Evolutionary conservation across 345 rosid species (phyloP).

Genomic region (Linum lewisii): DNA sequence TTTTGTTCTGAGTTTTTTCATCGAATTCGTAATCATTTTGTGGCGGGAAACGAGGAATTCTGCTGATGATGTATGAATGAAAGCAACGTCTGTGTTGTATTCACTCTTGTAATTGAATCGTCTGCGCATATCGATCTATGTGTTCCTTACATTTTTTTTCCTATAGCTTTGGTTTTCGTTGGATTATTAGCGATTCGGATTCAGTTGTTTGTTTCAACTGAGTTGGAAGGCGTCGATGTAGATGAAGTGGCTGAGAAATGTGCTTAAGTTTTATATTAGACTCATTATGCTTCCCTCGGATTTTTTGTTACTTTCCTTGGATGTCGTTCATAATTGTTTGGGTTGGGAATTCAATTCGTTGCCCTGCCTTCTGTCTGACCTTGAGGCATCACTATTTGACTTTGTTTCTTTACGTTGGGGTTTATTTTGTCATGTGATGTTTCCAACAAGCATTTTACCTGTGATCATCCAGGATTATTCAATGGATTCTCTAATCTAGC

Average conservation of each 20-base stretch:
- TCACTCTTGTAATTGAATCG: not conserved
- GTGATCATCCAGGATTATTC: conserved; percentile 9
- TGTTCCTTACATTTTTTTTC: not conserved
- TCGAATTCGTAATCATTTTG: not conserved
- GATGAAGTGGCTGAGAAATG: not conserved
- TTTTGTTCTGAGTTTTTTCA: not conserved
- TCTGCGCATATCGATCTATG: not conserved
- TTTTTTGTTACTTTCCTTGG: not conserved
- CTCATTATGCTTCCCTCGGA: not conserved
- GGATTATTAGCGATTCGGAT: not conserved
- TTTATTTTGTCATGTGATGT: not conserved
- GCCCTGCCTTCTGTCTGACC: not conserved
- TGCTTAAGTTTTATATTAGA: not conserved
- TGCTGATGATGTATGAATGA: not conserved
- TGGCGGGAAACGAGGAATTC: not conserved
- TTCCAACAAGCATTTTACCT: not conserved
- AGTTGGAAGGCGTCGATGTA: not conserved
- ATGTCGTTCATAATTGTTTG: not conserved
- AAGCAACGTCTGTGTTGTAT: not conserved
- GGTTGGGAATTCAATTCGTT: too few species aligned
- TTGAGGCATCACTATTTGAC: not conserved
- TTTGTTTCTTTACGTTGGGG: not conserved
- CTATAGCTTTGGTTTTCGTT: not conserved
- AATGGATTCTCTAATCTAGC: conserved; percentile 18
- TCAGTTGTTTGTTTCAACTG: not conserved